A percentile compares a stretch with the other conserved stretches of the same genome.
Evolutionary conservation across 768 basidiomycete species (phyloP).

Genomic region (Boletus bicolor): DNA sequence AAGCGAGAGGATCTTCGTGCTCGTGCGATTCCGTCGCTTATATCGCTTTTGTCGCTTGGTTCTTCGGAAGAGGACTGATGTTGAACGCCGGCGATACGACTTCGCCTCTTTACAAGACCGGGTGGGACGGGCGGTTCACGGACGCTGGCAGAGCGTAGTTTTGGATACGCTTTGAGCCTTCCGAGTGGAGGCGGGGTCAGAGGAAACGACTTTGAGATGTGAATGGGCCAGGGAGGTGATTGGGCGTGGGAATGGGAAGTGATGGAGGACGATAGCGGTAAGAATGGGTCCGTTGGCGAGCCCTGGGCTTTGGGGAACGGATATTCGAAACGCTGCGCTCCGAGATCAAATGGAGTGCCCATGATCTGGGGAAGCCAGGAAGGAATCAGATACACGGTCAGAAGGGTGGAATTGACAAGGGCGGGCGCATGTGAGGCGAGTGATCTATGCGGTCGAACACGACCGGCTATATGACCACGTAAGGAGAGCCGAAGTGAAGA

Average conservation of each 20-base stretch:
- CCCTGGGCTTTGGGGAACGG: constrained; percentile 31
- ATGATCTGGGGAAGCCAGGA: constrained; percentile 24
- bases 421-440: neutral
- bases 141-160: constrained; percentile 24
- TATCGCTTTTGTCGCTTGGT: constrained; percentile 29
- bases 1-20: constrained; percentile 10
- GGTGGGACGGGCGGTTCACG: constrained; percentile 34
- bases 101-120: constrained; percentile 28
- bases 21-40: constrained; percentile 15
- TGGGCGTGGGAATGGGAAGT: constrained; percentile 24
- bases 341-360: constrained; percentile 34
- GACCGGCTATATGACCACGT: constrained; percentile 10
- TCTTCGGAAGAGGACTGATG: constrained; percentile 30
- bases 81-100: constrained; percentile 21
- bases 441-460: constrained; percentile 6
- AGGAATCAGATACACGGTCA: neutral
- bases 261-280: constrained; percentile 22
- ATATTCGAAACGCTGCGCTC: constrained; percentile 32
- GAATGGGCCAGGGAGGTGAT: constrained; percentile 25
- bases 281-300: constrained; percentile 27
- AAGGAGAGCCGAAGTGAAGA: neutral
- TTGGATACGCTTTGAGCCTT: constrained; percentile 28
- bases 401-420: neutral
- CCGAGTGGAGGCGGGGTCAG: constrained; percentile 29
- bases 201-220: constrained; percentile 31